Evolutionary conservation across 2,329 filamentous ascomycete genomes (phyloP), one percentile per base, ranked within the genome.

Genomic region (Coniochaeta sp.): DNA sequence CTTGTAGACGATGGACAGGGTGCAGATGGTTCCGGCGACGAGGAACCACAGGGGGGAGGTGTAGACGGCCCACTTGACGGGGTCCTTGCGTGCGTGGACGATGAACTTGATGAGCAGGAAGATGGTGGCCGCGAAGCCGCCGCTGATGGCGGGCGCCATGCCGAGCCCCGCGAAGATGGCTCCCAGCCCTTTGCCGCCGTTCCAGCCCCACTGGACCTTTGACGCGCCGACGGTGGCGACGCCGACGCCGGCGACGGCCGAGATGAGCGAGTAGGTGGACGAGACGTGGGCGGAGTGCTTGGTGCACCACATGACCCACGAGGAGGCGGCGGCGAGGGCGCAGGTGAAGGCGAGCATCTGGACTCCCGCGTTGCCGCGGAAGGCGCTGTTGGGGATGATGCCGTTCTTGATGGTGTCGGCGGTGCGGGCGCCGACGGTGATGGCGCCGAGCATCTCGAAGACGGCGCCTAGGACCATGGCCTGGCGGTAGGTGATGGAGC

Each of bases 241-340:
- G 74, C 86, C 87, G 44, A 89, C 87, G 74, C 87, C 86, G 61
- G 85, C 86, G 42, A 90, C 80, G 60, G 86, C 81, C 0, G 86
- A 89, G 69, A 89, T 82, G 59, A 90, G 81, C 0, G 87, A 89
- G 54, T 56, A 89, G 28, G 87, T 89, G 0, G 87, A 89, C 0
- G 87, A 89, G 66, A 89, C 87, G 74, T 89, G 89, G 61, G 87
- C 86, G 4, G 86, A 89, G 79, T 91, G 80, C 55, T 81, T 79
- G 1, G 88, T 91, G 73, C 88, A 91, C 87, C 88, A 91, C 87
- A 90, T 91, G 55, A 91, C 87, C 88, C 89, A 92, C 10, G 80
- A 77, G 1, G 87, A 85, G 57, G 87, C 86, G 66, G 79, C 87
- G 17, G 85, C 85, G 0, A 85, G 78, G 26, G 85, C 84, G 62